These are phyloP conservation scores for Monosporozyma yasuniensis DNA, from an alignment of 805 yeast species.

Conservation along the genomic window DNA sequence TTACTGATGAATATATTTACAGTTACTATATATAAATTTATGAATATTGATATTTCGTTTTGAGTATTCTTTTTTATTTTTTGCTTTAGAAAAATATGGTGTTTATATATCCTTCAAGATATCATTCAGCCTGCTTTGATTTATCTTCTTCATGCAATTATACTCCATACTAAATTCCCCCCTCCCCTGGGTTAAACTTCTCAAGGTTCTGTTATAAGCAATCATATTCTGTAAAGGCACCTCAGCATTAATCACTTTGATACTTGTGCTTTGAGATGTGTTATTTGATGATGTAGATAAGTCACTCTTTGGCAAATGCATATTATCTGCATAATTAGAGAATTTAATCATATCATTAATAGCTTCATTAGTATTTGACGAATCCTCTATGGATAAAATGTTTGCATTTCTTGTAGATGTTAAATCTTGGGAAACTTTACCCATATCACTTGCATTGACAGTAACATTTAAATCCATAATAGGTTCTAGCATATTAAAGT, in stretches of 20 bases:
- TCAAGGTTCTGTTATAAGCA: slow-evolving; percentile 68
- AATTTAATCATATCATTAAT: slow-evolving; percentile 25
- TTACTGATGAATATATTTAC: background rate
- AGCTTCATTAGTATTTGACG: slow-evolving; percentile 24
- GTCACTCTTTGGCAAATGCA: slow-evolving; percentile 47
- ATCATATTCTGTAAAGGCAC: slow-evolving; percentile 87
- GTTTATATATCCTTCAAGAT: background rate
- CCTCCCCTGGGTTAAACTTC: slow-evolving; percentile 85
- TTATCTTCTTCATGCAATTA: slow-evolving; percentile 42
- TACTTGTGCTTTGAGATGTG: slow-evolving; percentile 6
- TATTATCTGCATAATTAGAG: slow-evolving; percentile 45
- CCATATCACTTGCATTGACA: slow-evolving; percentile 64
- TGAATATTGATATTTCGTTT: background rate
- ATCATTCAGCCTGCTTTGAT: background rate
- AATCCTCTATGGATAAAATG: slow-evolving; percentile 66
- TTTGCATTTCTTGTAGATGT: slow-evolving; percentile 69
- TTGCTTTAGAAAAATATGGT: background rate
- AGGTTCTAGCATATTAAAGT: slow-evolving; percentile 70
- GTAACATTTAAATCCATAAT: slow-evolving; percentile 67
- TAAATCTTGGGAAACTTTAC: slow-evolving; percentile 77
- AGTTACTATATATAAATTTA: background rate
- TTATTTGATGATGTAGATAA: background rate
- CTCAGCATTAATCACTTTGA: slow-evolving; percentile 58
- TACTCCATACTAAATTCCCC: slow-evolving; percentile 76
- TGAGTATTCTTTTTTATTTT: background rate